These are phyloP conservation scores for Tetrapisispora arboricola DNA, from an alignment of 805 yeast species.

Conservation along the genomic window DNA sequence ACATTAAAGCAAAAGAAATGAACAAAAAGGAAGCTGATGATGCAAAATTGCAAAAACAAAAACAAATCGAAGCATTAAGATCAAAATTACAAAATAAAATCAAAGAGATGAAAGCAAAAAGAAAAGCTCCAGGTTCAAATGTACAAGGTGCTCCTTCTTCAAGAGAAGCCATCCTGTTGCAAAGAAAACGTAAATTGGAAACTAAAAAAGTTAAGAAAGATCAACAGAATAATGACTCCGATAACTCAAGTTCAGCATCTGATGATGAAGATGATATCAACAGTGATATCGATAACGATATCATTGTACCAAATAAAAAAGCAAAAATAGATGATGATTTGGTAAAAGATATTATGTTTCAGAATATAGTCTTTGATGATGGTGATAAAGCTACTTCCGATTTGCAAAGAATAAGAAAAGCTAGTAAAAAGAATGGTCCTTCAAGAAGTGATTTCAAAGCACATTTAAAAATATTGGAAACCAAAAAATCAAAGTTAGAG, in stretches of 20 bases:
- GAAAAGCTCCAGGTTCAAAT: slow-evolving; percentile 87
- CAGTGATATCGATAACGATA: slow-evolving; percentile 15
- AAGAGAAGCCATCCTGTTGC: slow-evolving; percentile 67
- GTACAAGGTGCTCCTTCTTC: slow-evolving; percentile 74
- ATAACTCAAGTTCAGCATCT: slow-evolving; percentile 21
- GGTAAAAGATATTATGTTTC: slow-evolving; percentile 47
- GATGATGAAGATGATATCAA: slow-evolving; percentile 28
- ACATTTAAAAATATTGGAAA: slow-evolving; percentile 67
- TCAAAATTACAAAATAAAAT: slow-evolving; percentile 74
- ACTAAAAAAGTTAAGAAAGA: slow-evolving; percentile 30
- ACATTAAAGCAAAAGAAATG: slow-evolving; percentile 9
- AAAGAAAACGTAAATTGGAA: slow-evolving; percentile 41
- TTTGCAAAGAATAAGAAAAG: slow-evolving; percentile 45
- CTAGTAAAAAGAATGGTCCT: slow-evolving; percentile 60
- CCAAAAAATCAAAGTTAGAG: slow-evolving; percentile 54
- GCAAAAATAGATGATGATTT: slow-evolving; percentile 21
- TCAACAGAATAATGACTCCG: slow-evolving; percentile 28
- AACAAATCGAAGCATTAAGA: slow-evolving; percentile 52
- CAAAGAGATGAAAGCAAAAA: slow-evolving; percentile 54
- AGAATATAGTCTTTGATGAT: slow-evolving; percentile 72
- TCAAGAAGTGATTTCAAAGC: slow-evolving; percentile 74
- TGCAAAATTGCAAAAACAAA: slow-evolving; percentile 35
- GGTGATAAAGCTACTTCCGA: slow-evolving; percentile 75
- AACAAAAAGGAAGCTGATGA: slow-evolving; percentile 13
- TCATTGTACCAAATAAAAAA: slow-evolving; percentile 13